Percentiles rank a stretch among this genome's conserved stretches.
phyloP scores from a whole-genome alignment of 192 early-diverging fungal genomes.

The Linnemannia schmuckeri region DNA sequence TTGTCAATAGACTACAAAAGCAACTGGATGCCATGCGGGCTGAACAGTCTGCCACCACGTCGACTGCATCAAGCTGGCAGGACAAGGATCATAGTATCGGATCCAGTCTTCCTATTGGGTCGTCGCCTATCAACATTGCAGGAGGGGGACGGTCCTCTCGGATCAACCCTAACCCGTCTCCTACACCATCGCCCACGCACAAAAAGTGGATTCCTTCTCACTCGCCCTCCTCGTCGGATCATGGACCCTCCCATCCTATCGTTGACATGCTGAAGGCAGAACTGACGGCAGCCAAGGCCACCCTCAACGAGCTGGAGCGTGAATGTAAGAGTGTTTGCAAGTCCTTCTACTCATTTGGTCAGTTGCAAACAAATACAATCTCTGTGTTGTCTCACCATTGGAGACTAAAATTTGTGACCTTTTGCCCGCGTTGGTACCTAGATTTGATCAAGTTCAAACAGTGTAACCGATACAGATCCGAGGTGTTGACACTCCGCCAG shows the following conservation, averaged over 20 bases:
- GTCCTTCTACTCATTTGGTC: neutral
- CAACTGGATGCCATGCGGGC: constrained; percentile 73
- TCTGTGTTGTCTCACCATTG: neutral
- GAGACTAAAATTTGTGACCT: neutral
- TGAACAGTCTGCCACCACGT: constrained; percentile 51
- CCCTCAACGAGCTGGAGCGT: constrained; percentile 55
- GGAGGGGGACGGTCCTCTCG: constrained; percentile 44
- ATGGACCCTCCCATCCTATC: constrained; percentile 51
- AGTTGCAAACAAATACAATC: neutral
- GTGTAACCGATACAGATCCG: constrained; percentile 45
- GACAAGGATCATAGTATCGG: constrained; percentile 44
- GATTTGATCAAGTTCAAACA: constrained; percentile 52
- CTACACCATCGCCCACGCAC: constrained; percentile 52
- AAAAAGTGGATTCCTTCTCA: constrained; percentile 55
- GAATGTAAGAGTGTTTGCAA: constrained; percentile 31
- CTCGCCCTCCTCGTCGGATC: constrained; percentile 48
- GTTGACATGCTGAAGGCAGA: constrained; percentile 58
- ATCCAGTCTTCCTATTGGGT: constrained; percentile 43
- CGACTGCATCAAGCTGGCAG: constrained; percentile 55
- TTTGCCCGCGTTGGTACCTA: constrained; percentile 2
- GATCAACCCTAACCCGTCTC: constrained; percentile 46
- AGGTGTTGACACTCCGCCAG: constrained; percentile 48
- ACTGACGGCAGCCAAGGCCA: constrained; percentile 45
- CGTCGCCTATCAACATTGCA: constrained; percentile 53
- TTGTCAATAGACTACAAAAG: constrained; percentile 91